These are phyloP conservation scores for Lavandula angustifolia DNA, from an alignment of 257 asterid genomes.

Conservation along the genomic window DNA sequence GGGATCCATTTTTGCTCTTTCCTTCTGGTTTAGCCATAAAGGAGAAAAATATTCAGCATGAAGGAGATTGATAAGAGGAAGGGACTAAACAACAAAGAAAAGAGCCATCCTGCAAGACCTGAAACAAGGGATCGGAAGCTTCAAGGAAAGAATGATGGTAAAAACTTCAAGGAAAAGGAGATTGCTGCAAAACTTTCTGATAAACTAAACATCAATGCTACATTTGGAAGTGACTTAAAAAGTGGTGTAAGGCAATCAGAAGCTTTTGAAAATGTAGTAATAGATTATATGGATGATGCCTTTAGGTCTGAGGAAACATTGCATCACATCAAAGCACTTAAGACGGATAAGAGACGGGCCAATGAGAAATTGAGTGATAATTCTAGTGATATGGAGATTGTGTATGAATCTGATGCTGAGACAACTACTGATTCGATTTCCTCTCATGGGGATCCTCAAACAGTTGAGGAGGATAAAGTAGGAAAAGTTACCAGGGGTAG, in stretches of 20 bases:
- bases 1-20: conserved; percentile 28
- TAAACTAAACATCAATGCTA: conserved; percentile 36
- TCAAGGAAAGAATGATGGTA: conserved; percentile 50
- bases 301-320: conserved; percentile 48
- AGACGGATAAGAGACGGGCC: conserved; percentile 46
- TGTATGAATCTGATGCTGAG: conserved; percentile 73
- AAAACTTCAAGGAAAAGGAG: conserved; percentile 54
- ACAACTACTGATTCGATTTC: conserved; percentile 65
- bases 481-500: conserved; percentile 41
- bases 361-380: conserved; percentile 40
- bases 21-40: conserved; percentile 38
- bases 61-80: conserved; percentile 70
- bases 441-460: conserved; percentile 62
- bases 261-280: conserved; percentile 51
- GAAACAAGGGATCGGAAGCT: conserved; percentile 55
- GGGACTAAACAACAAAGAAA: conserved; percentile 53
- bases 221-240: conserved; percentile 48
- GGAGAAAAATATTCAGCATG: conserved; percentile 49
- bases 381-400: conserved; percentile 62
- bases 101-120: conserved; percentile 49
- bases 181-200: conserved; percentile 43
- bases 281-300: conserved; percentile 56
- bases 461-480: conserved; percentile 58
- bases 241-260: conserved; percentile 52
- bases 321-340: conserved; percentile 30